phyloP scores from a whole-genome alignment of 2,329 filamentous ascomycete species.

The Tolypocladium ovalisporum region DNA sequence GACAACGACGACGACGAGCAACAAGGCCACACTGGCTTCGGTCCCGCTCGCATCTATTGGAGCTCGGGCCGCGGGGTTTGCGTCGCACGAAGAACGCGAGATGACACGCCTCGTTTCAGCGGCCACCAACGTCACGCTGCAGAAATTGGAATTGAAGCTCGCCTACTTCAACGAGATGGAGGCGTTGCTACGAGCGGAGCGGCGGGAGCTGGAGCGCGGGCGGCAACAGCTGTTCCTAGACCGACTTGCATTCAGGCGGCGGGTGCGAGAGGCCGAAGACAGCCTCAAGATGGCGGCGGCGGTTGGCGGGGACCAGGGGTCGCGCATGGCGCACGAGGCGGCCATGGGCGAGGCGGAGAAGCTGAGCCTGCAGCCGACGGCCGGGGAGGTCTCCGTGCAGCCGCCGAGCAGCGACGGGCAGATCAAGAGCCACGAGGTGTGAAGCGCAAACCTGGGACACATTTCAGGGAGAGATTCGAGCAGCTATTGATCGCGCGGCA shows the following conservation, averaged over 20 bases:
- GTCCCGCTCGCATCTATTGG: constrained; percentile 80
- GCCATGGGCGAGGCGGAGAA: constrained; percentile 35
- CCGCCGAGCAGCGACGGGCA: constrained; percentile 44
- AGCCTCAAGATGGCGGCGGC: constrained; percentile 47
- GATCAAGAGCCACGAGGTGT: constrained; percentile 48
- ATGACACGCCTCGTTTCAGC: constrained; percentile 90
- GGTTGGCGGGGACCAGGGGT: constrained; percentile 37
- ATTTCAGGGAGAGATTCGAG: not conserved
- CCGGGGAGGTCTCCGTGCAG: constrained; percentile 33
- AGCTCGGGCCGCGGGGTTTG: constrained; percentile 74
- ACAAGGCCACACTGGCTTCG: constrained; percentile 48
- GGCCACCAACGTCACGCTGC: constrained; percentile 84
- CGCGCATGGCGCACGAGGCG: constrained; percentile 34
- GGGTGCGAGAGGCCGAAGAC: constrained; percentile 74
- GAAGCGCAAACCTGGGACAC: constrained; percentile 3
- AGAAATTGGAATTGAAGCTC: constrained; percentile 92
- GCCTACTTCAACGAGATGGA: constrained; percentile 97
- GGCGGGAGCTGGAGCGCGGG: constrained; percentile 81
- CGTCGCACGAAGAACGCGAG: constrained; percentile 92
- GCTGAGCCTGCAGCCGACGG: constrained; percentile 39
- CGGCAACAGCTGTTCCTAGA: constrained; percentile 92
- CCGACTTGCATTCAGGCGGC: constrained; percentile 77
- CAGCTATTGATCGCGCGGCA: not conserved
- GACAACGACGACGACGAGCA: constrained; percentile 38
- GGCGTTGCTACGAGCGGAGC: constrained; percentile 79